Conservation (phyloP, 1,284 basidiomycete species). For the Trichosporon coremiiforme region DNA sequence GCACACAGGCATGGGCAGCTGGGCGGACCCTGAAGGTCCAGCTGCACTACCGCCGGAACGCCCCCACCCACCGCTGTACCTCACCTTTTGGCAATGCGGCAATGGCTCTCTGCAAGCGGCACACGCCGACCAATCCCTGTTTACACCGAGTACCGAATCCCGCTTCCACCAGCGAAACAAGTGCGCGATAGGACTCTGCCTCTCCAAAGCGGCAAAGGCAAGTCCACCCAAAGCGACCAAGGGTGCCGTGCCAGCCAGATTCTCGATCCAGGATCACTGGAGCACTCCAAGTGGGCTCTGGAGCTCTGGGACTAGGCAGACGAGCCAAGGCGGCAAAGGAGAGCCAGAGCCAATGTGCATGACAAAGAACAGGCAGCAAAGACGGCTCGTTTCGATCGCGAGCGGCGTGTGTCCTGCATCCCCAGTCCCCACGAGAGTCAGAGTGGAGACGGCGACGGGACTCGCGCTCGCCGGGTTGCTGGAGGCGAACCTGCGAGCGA, state of each 20-base stretch:
- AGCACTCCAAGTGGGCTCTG: too few relatives aligned
- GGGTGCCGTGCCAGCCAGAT: too few relatives aligned
- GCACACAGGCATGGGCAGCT: constrained; percentile 3
- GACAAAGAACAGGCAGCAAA: background rate
- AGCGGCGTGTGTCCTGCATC: too few relatives aligned
- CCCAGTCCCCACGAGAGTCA: too few relatives aligned
- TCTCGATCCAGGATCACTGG: too few relatives aligned
- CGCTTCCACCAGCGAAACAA: background rate
- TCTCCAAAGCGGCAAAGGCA: background rate
- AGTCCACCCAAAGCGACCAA: too few relatives aligned
- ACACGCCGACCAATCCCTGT: constrained; percentile 11
- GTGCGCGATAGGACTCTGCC: background rate
- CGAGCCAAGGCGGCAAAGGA: too few relatives aligned
- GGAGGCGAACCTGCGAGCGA: too few relatives aligned
- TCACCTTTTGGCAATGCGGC: constrained; percentile 6
- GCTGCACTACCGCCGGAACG: constrained; percentile 6
- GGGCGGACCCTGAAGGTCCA: constrained; percentile 2
- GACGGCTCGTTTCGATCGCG: background rate
- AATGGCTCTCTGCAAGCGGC: background rate
- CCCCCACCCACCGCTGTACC: background rate
- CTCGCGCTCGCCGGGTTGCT: too few relatives aligned
- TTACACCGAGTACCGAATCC: constrained; percentile 7
- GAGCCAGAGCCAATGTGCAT: too few relatives aligned
- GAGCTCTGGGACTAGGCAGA: too few relatives aligned
- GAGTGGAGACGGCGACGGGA: too few relatives aligned